phyloP scores from a whole-genome alignment of 305 asterid genomes.

The Fraxinus paxiana region DNA sequence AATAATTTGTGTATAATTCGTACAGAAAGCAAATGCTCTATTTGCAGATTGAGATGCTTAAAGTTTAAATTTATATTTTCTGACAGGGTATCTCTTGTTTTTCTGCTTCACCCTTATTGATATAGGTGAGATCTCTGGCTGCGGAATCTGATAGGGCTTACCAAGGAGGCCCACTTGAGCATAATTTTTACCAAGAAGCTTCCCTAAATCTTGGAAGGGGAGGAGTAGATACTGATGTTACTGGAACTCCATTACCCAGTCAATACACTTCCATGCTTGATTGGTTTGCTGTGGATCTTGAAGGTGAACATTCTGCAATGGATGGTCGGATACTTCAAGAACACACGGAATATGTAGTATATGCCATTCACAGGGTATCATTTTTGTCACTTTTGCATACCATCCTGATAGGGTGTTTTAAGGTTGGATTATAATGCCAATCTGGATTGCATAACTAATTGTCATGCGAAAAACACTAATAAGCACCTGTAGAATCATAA shows the following conservation, averaged over 20 bases:
- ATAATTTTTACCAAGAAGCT: conserved; percentile 47
- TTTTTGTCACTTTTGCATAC: conserved; percentile 36
- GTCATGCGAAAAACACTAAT: background rate
- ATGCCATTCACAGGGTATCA: conserved; percentile 95
- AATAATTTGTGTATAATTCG: too few relatives aligned
- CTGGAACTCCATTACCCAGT: conserved; percentile 54
- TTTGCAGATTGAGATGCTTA: conserved; percentile 19
- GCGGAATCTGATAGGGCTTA: conserved; percentile 93
- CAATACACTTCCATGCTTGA: conserved; percentile 76
- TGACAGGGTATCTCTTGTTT: conserved; percentile 17
- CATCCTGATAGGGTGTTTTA: conserved; percentile 14
- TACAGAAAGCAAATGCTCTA: conserved; percentile 6
- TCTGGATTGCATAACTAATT: background rate
- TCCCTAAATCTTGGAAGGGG: conserved; percentile 44
- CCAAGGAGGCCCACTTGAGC: conserved; percentile 85
- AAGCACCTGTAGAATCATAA: conserved; percentile 8
- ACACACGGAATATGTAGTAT: conserved; percentile 88
- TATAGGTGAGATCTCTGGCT: conserved; percentile 86
- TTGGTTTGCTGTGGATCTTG: conserved; percentile 98
- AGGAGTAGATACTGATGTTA: conserved; percentile 45
- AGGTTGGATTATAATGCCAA: conserved; percentile 17
- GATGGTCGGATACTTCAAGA: conserved; percentile 96
- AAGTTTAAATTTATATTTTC: conserved; percentile 5
- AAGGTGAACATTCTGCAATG: conserved; percentile 99
- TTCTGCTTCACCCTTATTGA: conserved; percentile 22